phyloP scores from a whole-genome alignment of 2,329 filamentous ascomycete species.

The Waltergamsia citrina region DNA sequence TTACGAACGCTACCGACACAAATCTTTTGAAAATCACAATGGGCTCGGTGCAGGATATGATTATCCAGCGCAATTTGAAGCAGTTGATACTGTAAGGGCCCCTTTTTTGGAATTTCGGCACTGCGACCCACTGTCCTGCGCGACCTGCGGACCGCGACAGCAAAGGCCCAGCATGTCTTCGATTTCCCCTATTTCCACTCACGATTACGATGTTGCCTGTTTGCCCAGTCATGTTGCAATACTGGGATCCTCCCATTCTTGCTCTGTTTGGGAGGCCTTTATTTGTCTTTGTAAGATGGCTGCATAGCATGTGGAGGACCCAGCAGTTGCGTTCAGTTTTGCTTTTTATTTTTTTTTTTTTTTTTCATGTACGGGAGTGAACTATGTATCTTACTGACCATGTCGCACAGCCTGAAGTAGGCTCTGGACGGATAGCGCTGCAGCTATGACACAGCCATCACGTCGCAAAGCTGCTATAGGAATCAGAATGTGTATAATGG shows the following conservation, averaged over 20 bases:
- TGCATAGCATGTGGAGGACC: background rate
- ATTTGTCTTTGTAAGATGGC: background rate
- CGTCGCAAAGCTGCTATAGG: too few relatives aligned
- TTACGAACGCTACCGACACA: constrained; percentile 55
- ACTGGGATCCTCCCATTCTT: background rate
- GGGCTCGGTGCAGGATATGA: constrained; percentile 80
- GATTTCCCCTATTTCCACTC: background rate
- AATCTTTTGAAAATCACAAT: constrained; percentile 80
- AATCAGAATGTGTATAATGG: too few relatives aligned
- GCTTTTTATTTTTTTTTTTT: constrained; percentile 1
- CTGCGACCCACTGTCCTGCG: background rate
- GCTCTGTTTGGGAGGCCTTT: background rate
- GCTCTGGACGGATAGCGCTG: too few relatives aligned
- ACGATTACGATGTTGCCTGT: background rate
- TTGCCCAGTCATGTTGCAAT: background rate
- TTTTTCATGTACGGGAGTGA: background rate
- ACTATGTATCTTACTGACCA: constrained; percentile 1
- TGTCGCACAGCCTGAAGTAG: background rate
- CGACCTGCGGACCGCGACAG: background rate
- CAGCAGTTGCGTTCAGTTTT: background rate
- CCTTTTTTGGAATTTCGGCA: background rate
- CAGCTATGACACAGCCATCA: too few relatives aligned
- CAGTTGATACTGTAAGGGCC: constrained; percentile 46
- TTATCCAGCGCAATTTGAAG: constrained; percentile 75
- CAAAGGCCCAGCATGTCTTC: background rate